phyloP scores from a whole-genome alignment of 306 rosid genomes.

The Cyamopsis tetragonoloba region DNA sequence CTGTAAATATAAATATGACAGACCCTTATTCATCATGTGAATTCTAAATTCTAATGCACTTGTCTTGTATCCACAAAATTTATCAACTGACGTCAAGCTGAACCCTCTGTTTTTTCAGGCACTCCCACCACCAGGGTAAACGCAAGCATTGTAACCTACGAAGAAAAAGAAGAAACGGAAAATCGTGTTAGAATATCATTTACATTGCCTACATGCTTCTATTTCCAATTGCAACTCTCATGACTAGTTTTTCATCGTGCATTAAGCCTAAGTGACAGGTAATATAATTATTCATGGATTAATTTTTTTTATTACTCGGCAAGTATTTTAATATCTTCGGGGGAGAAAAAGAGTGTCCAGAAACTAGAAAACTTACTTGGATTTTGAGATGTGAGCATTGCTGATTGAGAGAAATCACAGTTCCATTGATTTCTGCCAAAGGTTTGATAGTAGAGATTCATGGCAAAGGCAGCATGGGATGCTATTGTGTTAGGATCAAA shows the following conservation, averaged over 20 bases:
- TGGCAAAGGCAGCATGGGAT: conserved; percentile 86
- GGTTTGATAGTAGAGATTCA: conserved; percentile 82
- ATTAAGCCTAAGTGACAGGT: neutral
- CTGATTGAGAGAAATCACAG: conserved; percentile 92
- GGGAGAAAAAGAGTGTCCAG: neutral
- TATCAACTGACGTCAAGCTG: neutral
- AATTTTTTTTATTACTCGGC: neutral
- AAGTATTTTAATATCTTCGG: too few relatives aligned
- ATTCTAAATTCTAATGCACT: conserved; percentile 14
- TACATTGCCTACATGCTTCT: neutral
- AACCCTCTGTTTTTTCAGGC: conserved; percentile 26
- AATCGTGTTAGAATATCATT: conserved; percentile 21
- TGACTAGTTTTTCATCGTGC: neutral
- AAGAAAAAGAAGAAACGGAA: neutral
- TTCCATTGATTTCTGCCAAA: conserved; percentile 53
- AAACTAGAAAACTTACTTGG: conserved; percentile 69
- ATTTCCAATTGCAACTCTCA: neutral
- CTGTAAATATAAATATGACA: neutral
- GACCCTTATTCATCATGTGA: conserved; percentile 22
- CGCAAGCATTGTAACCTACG: conserved; percentile 81
- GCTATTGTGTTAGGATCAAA: conserved; percentile 69
- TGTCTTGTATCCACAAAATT: conserved; percentile 12
- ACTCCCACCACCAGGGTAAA: conserved; percentile 67
- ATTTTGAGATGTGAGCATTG: conserved; percentile 64
- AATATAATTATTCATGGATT: neutral